A percentile compares a stretch with the other conserved stretches of the same genome.
These are phyloP conservation scores for Pichia californica DNA, from an alignment of 805 yeast species.

Conservation along the genomic window DNA sequence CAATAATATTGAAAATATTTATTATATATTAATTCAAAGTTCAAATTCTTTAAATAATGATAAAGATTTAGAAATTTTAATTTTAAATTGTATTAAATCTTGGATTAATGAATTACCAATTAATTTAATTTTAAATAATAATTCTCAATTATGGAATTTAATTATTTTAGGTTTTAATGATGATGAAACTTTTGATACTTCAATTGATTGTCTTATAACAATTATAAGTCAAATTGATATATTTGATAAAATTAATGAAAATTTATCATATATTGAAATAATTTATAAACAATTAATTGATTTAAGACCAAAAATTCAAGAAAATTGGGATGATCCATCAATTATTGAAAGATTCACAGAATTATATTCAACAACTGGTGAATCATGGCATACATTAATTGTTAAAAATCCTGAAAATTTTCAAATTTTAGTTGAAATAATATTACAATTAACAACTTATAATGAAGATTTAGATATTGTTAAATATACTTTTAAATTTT, in stretches of 20 bases:
- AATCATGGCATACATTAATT: conserved; percentile 86
- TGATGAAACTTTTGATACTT: conserved; percentile 71
- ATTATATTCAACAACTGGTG: conserved; percentile 87
- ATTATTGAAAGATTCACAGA: conserved; percentile 64
- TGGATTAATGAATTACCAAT: conserved; percentile 90
- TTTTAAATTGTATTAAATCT: conserved; percentile 73
- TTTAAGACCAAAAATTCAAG: conserved; percentile 46
- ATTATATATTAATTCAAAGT: conserved; percentile 53
- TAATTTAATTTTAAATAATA: conserved; percentile 53
- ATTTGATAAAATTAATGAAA: conserved; percentile 57
- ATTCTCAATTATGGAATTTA: conserved; percentile 53
- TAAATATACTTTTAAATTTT: conserved; percentile 84
- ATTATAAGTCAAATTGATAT: conserved; percentile 80
- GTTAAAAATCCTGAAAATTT: conserved; percentile 66
- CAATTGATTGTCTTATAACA: conserved; percentile 81
- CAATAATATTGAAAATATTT: conserved; percentile 60
- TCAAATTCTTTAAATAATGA: conserved; percentile 27
- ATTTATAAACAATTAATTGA: conserved; percentile 57
- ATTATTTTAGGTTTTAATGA: conserved; percentile 55
- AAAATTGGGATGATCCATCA: conserved; percentile 53
- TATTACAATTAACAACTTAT: conserved; percentile 63
- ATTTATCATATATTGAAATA: conserved; percentile 19
- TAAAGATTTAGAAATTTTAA: conserved; percentile 33
- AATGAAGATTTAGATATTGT: conserved; percentile 85
- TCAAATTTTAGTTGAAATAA: conserved; percentile 64